Base-by-base conservation (phyloP, 257 asterid genomes). In the Solanum appendiculatum region DNA sequence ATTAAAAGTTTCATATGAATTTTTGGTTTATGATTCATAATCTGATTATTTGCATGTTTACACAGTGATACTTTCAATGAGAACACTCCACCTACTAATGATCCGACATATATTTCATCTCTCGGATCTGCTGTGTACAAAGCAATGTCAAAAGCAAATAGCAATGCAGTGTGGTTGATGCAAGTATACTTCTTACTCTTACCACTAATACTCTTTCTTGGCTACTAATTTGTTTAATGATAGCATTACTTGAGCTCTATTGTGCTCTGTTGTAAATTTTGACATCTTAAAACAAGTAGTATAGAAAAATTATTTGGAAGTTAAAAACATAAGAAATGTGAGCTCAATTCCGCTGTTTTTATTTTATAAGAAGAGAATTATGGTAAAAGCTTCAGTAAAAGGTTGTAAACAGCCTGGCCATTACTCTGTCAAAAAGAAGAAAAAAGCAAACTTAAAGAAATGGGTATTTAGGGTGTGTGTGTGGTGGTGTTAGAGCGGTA, bases 131-230 rank as follows among this genome's bases (percentile, higher is more conserved):
- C 98, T 84, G 98, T 96, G 81, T 95, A 92, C 84, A 89, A 91
- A 90, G 98, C 99, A 85, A 96, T 96, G 99, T 91, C 95, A 81
- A 92, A 89, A 90, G 99, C 92, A 77, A 90, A 96, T 87, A 91
- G 89, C 88, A 95, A 96, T 91, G 99, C 99, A 75, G 96, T 96
- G 87, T 97, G 99, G 99, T 94, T 97, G 88, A 97, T 97, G 99
- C 99, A 97, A 92, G 99, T 97, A 93, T 89, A 94, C 46, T 33
- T 40, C 64, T 39, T 29, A 9, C 31, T 87, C 85, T 89, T 46
- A 48, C 68, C 82, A 85, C 82, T 86, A 40, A n/a, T 69, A 31
- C 7, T 73, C 80, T 29, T 77, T 13, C 54, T 60, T 23, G 31
- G n/a, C 80, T 58, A 63, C 51, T 31, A 83, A 33, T 83, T 83